Evolutionary conservation across 2,329 filamentous ascomycete species (phyloP).

Genomic region (Apiospora marii): DNA sequence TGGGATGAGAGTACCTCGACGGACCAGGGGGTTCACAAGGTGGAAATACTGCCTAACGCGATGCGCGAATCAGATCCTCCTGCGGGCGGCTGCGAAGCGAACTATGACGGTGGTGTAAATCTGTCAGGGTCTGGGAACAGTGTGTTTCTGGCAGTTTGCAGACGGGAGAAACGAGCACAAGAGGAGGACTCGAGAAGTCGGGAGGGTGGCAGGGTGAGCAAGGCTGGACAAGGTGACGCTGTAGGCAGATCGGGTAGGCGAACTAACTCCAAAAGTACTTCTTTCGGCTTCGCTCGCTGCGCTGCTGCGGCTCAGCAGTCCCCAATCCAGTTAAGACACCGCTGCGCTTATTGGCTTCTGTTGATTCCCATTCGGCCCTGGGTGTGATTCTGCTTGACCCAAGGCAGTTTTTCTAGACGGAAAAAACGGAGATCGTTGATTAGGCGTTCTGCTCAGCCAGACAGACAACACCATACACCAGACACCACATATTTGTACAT

Average conservation of each 20-base stretch:
- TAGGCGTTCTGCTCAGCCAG: slow-evolving; percentile 14
- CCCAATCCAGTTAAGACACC: slow-evolving; percentile 2
- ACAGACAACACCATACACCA: background rate
- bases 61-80: background rate
- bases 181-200: background rate
- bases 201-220: slow-evolving; percentile 17
- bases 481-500: background rate
- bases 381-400: background rate
- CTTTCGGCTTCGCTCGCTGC: background rate
- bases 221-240: slow-evolving; percentile 19
- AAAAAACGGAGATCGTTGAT: background rate
- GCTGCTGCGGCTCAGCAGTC: background rate
- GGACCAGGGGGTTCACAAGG: background rate
- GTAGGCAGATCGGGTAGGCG: slow-evolving; percentile 16
- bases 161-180: background rate
- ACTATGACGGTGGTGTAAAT: background rate
- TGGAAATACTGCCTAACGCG: slow-evolving; percentile 19
- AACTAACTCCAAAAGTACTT: background rate
- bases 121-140: background rate
- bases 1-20: background rate
- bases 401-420: slow-evolving; percentile 21
- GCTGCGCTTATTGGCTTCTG: slow-evolving; percentile 5
- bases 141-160: background rate
- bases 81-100: background rate
- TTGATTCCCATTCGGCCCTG: background rate